Base-by-base conservation (phyloP, 2,329 filamentous ascomycete genomes). In the Pseudogymnoascus sp. region DNA sequence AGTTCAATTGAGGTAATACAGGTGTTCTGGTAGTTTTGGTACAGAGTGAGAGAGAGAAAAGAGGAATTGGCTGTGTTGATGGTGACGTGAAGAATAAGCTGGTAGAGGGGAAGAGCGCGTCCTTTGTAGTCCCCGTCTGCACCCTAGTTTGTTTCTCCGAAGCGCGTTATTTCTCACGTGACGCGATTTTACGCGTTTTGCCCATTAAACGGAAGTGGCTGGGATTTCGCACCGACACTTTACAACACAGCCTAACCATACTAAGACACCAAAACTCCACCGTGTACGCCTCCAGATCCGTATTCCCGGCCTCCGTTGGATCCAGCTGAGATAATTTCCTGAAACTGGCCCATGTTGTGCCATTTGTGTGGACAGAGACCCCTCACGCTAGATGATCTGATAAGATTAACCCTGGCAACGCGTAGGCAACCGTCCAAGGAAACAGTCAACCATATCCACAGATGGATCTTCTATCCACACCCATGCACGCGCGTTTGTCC, bases 31-130 rank as follows among this genome's bases (percentile, higher is more conserved):
- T 45, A 16, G 52, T 42, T 16, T 62, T 52, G 59, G 65, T 65
- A 69, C 66, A 62, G 64, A 63, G 64, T 67, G 64, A 61, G 60
- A 62, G 58, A 63, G 62, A 65, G 61, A 63, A 52, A 59, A 61
- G 60, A 66, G 64, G 62, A 39, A 58, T 63, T 41, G 58, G 45
- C 60, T 58, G 42, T 60, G 60, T 62, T 66, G 63, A n/a, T 66
- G 23, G 38, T 63, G 60, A 38, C 38, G 25, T 55, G 49, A 42
- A 64, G 61, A 58, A 39, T 30, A 49, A 8, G 61, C 25, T 62
- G 55, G 35, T 28, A 7, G 35, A 45, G 60, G 60, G 41, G 59
- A 49, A 45, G 28, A 62, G 60, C 36, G 45, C 59, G 59, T 58
- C 39, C 35, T 63, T 62, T 36, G 30, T 62, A 58, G 28, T 38